Conservation (phyloP, 805 yeast species). For the Teunomyces gatunensis region DNA sequence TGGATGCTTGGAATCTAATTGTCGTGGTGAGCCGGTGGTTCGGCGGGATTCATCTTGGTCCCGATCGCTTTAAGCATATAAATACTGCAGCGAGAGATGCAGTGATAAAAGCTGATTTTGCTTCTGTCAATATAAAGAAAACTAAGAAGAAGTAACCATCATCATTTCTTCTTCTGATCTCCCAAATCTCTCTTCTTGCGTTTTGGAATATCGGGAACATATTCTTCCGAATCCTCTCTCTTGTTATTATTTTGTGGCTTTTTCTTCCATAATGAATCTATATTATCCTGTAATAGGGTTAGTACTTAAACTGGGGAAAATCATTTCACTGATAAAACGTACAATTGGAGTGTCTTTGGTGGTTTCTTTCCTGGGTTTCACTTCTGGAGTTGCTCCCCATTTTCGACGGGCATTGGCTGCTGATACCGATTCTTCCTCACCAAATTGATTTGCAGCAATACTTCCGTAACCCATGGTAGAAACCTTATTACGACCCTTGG, state of each 20-base stretch:
- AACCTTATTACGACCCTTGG: slow-evolving; percentile 19
- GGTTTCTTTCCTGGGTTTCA: slow-evolving; percentile 8
- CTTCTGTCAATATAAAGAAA: slow-evolving; percentile 15
- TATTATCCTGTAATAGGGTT: neutral
- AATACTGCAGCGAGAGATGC: slow-evolving; percentile 88
- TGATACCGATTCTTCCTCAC: slow-evolving; percentile 13
- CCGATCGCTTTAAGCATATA: slow-evolving; percentile 92
- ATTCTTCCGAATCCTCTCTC: slow-evolving; percentile 9
- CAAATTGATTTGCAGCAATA: slow-evolving; percentile 18
- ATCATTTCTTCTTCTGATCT: neutral
- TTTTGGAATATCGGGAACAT: slow-evolving; percentile 13
- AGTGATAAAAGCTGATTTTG: slow-evolving; percentile 59
- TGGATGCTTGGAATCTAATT: slow-evolving; percentile 81
- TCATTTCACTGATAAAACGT: neutral
- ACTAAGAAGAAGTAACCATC: slow-evolving; percentile 24
- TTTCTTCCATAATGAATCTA: slow-evolving; percentile 9
- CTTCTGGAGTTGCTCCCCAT: slow-evolving; percentile 15
- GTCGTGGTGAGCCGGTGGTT: slow-evolving; percentile 91
- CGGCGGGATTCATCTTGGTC: slow-evolving; percentile 89
- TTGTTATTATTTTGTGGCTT: slow-evolving; percentile 9
- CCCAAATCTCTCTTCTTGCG: slow-evolving; percentile 9
- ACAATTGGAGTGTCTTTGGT: slow-evolving; percentile 5
- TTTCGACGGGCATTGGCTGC: slow-evolving; percentile 12
- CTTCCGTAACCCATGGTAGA: slow-evolving; percentile 42
- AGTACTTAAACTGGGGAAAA: neutral